Base-by-base conservation (phyloP, 495 filamentous ascomycete genomes). In the Hyphodiscus hymeniophilus region DNA sequence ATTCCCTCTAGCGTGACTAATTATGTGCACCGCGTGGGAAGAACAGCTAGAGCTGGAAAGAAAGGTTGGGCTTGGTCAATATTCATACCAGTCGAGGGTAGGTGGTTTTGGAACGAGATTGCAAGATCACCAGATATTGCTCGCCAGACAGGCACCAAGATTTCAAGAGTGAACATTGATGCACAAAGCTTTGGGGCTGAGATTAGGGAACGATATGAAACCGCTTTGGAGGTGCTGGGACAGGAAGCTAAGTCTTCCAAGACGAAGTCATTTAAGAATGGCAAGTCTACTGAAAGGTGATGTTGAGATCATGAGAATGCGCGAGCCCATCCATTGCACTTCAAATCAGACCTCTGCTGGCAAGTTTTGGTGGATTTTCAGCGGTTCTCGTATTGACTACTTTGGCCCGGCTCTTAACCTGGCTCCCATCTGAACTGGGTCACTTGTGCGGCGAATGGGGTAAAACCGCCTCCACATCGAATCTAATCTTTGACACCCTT, bases 21-120 rank as follows among this genome's bases (percentile, higher is more conserved):
- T 15, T 98, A 97, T 55, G 83, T 97, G 11, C 92, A 98, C 64
- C 84, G 92, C 17, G 88, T 95, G 10, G 92, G 92, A 8, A 79
- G 92, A 46, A 96, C 92, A 0, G 91, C 91, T 8, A 70, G 91
- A 60, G 91, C 90, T 0, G 87, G 87, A 3, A 79, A 79, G 35
- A 61, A 66, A 6, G 92, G 92, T 0, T 72, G 76, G 31, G 89
- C 91, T 8, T 94, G 87, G 82, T 91, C 87, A 3, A 64, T 98
- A 11, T 72, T 90, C 22, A 82, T 80, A 30, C 74, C 84, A 51
- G 73, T 73, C 7, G 89, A 98, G 62, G 90, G 78, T 7, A 71
- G 81, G 31, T 88, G 89, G 86, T 98, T 97, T 60, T 83, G 82
- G 79, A 80, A 82, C 39, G 80, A 85, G 50, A 80, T 96, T 50